Evolutionary conservation across 169 alveolate species (phyloP), one percentile per base, ranked within the genome.

Genomic region (Plasmodium yoelii): DNA sequence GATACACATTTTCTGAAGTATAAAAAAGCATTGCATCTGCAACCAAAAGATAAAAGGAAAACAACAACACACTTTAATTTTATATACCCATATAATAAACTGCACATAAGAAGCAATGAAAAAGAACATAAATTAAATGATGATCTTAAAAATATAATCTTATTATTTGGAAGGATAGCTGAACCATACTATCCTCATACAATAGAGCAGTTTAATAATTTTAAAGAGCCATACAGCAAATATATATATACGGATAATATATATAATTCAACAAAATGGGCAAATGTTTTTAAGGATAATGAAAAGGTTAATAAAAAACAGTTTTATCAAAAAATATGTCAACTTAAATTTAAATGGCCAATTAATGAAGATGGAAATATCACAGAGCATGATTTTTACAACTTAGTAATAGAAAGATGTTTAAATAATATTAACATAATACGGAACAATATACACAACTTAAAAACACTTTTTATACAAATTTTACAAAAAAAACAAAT

Each of bases 291-390:
- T 80, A 65, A 65, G 15, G 51, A 80, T 39, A 64, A 63, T 18
- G 39, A 65, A 42, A 80, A 39, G 67, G 64, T 80, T 44, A 55
- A 80, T 65, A 80, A 80, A 80, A 49, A 65, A 28, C 28, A 65
- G 12, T 80, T 80, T 60, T 60, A 80, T 80, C 65, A 80, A 80
- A 80, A 64, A 53, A 42, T 80, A 64, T 80, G 90, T 69, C 57
- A 80, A 67, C 72, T 80, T 13, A 80, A 65, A 80, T 80, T 80
- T 80, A 80, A 80, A 55, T 80, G 90, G 90, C 90, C 90, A 51
- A 80, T 80, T 51, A 65, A 80, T 55, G 42, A 80, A 80, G 80
- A 80, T 65, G 90, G 65, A 65, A 80, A 80, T 80, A 80, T 80
- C 55, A 55, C 90, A 55, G 90, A 80, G 28, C 26, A 80, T 80